phyloP scores from a whole-genome alignment of 139 green algal genomes.

The Coelastrella sp. region DNA sequence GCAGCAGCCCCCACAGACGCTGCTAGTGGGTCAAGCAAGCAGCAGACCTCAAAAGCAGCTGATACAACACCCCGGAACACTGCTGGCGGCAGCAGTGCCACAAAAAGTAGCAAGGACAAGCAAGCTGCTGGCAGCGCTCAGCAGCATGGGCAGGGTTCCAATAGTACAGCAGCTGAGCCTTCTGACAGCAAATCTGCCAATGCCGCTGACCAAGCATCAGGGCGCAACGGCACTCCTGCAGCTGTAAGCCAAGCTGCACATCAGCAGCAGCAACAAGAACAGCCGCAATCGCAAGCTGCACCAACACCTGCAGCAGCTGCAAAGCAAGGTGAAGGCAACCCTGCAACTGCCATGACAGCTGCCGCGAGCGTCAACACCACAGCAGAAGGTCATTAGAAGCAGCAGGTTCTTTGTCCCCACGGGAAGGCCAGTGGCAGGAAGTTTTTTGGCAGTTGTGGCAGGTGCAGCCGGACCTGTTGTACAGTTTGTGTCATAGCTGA shows the following conservation, averaged over 20 bases:
- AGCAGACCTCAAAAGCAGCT: neutral
- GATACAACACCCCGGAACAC: neutral
- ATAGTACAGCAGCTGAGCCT: neutral
- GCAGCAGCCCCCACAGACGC: neutral
- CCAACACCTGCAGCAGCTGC: neutral
- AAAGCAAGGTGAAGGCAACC: no score
- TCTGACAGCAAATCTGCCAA: neutral
- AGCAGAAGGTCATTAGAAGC: no score
- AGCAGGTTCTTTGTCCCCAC: no score
- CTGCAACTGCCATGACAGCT: no score
- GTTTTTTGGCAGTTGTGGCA: no score
- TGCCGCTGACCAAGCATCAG: no score
- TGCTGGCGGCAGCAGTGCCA: neutral
- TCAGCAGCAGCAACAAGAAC: neutral
- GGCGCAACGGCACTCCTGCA: neutral
- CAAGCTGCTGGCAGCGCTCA: neutral
- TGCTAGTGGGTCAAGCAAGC: neutral
- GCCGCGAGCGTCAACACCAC: no score
- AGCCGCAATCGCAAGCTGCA: neutral
- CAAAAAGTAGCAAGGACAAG: neutral
- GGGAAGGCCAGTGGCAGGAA: no score
- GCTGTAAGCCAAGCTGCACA: neutral
- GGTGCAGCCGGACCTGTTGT: no score
- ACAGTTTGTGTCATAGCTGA: no score
- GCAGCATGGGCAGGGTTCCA: neutral